phyloP scores from a whole-genome alignment of 1,284 basidiomycete genomes.

The Coniferiporia weirii region DNA sequence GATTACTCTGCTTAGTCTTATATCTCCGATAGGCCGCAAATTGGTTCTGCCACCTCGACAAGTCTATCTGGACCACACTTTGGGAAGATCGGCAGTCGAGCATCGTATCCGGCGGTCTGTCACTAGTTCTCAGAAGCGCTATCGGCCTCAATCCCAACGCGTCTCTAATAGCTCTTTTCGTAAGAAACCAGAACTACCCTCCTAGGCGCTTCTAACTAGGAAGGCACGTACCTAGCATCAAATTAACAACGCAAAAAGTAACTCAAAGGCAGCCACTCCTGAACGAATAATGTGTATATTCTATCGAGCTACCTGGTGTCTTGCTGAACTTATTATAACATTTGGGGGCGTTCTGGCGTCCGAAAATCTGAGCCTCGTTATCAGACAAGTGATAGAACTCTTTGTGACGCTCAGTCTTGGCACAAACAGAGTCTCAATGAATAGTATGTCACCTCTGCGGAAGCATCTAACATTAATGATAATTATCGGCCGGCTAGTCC shows the following conservation, averaged over 20 bases:
- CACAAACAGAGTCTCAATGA: neutral
- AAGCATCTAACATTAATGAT: neutral
- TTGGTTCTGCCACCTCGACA: slow-evolving; percentile 39
- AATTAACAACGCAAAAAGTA: neutral
- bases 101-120: neutral
- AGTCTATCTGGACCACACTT: neutral
- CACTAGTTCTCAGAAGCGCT: neutral
- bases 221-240: neutral
- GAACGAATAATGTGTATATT: neutral
- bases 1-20: neutral
- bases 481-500: neutral
- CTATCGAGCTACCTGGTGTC: slow-evolving; percentile 1
- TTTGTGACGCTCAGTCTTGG: neutral
- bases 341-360: neutral
- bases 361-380: neutral
- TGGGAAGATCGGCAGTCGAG: neutral
- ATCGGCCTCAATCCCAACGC: neutral
- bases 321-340: neutral
- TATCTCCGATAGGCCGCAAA: slow-evolving; percentile 39
- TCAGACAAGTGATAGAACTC: neutral
- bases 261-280: neutral
- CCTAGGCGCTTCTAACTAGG: neutral
- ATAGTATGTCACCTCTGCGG: neutral
- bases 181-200: neutral
- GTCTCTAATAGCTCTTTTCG: slow-evolving; percentile 5